A percentile compares a stretch with the other conserved stretches of the same genome.
phyloP scores from a whole-genome alignment of 768 basidiomycete species.

The Jaapia argillacea region DNA sequence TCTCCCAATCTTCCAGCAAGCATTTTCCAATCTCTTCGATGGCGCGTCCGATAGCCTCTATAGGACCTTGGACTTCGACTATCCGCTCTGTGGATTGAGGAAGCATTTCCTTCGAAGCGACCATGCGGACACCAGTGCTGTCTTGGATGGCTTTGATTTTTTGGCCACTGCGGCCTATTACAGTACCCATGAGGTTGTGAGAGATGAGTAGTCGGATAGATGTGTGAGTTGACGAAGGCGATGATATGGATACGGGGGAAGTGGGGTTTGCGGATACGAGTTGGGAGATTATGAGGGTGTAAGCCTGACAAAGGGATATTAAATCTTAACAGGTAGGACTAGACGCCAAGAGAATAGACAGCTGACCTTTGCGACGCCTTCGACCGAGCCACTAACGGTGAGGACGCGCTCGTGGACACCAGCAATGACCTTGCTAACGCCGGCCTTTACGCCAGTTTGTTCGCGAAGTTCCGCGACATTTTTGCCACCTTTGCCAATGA shows the following conservation, averaged over 20 bases:
- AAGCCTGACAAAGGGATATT: constrained; percentile 52
- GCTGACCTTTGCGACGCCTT: constrained; percentile 83
- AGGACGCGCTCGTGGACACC: constrained; percentile 98
- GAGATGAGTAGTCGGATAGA: constrained; percentile 96
- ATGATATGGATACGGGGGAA: constrained; percentile 62
- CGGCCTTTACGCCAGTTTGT: constrained; percentile 94
- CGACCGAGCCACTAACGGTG: constrained; percentile 85
- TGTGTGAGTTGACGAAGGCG: constrained; percentile 54
- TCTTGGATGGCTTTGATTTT: constrained; percentile 99
- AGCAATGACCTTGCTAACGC: constrained; percentile 96
- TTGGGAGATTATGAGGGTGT: constrained; percentile 88
- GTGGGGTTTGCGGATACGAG: constrained; percentile 77
- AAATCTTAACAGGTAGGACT: constrained; percentile 9
- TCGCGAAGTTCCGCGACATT: constrained; percentile 96
- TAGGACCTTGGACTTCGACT: constrained; percentile 93
- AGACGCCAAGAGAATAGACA: not conserved
- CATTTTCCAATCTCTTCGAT: constrained; percentile 95
- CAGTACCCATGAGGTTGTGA: constrained; percentile 98
- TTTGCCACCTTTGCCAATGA: constrained; percentile 94
- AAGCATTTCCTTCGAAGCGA: constrained; percentile 97
- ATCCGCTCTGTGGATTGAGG: constrained; percentile 99
- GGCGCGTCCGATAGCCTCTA: constrained; percentile 87
- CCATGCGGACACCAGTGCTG: constrained; percentile 92
- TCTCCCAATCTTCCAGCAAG: constrained; percentile 93
- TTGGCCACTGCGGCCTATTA: constrained; percentile 91